Base-by-base conservation (phyloP, 2,329 filamentous ascomycete species). In the Ophidiomyces ophidiicola region DNA sequence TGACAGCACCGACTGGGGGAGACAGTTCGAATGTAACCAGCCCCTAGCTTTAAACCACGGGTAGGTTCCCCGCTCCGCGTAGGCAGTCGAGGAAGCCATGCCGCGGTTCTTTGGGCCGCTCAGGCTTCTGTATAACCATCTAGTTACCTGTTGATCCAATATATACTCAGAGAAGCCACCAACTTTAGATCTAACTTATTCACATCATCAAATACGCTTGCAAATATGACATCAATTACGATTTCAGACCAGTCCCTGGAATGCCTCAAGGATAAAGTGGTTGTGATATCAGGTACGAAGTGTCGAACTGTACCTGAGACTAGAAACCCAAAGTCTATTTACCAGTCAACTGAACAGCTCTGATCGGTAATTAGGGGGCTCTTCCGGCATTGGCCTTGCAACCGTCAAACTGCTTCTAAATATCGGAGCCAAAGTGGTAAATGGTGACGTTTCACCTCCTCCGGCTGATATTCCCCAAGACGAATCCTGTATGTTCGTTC, bases 351-450 rank as follows among this genome's bases (percentile, higher is more conserved):
- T n/a, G n/a, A n/a, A n/a, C n/a, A n/a, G n/a, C n/a, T n/a, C n/a
- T n/a, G n/a, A 30, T 41, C 19, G 11, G 10, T 6, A 4, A 17
- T 25, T 32, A 68, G 72, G 74, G 34, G 70, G 70, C 41, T 72
- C 70, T 0, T 74, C 72, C 2, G 75, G 75, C 11, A 78, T 78
- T 38, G 74, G 74, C 21, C 63, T 75, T 10, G 70, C 70, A 39
- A 75, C 74, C 1, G 63, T 67, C 5, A 53, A 66, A 6, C 57
- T 70, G 2, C 64, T 76, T 10, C 58, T 77, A 5, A 56, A 63
- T 1, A 53, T 68, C 1, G 73, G 72, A 14, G 74, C 72, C 19
- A 64, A 60, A 11, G 72, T 78, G 12, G 63, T 76, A 43, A 67
- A 65, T 18, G 68, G 62, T 24, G 75, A 79, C 48, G 44, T 76